Percentiles rank a stretch among this genome's conserved stretches.
These are phyloP conservation scores for Populus hybrid DNA, from an alignment of 441 rosid genomes.

Conservation along the genomic window DNA sequence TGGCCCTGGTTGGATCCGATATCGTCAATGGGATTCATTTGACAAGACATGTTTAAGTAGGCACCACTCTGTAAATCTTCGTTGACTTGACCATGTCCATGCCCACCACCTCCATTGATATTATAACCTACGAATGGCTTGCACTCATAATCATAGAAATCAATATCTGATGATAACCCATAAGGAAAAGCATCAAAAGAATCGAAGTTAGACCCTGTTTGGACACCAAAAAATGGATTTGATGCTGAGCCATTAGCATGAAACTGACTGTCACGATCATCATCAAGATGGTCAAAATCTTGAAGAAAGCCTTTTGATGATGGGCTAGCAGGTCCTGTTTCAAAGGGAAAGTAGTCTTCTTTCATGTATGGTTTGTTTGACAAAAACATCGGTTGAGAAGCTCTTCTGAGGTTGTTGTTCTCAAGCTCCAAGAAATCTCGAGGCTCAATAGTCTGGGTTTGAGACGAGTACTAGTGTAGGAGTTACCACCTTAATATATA, in stretches of 20 bases:
- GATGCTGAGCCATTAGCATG: slow-evolving; percentile 39
- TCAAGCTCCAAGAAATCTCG: slow-evolving; percentile 20
- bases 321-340: slow-evolving; percentile 21
- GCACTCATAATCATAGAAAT: slow-evolving; percentile 44
- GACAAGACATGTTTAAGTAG: neutral
- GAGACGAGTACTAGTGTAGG: neutral
- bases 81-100: slow-evolving; percentile 36
- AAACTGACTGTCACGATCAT: slow-evolving; percentile 31
- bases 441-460: neutral
- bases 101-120: slow-evolving; percentile 8
- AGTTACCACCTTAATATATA: slow-evolving; percentile 3
- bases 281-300: slow-evolving; percentile 38
- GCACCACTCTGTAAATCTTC: slow-evolving; percentile 41
- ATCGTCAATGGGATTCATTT: neutral
- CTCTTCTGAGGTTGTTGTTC: neutral
- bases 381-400: slow-evolving; percentile 30
- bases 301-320: slow-evolving; percentile 40
- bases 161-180: slow-evolving; percentile 36
- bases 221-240: slow-evolving; percentile 33
- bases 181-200: slow-evolving; percentile 44
- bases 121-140: slow-evolving; percentile 42
- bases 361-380: slow-evolving; percentile 29
- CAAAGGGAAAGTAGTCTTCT: slow-evolving; percentile 35
- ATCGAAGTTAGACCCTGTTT: slow-evolving; percentile 34
- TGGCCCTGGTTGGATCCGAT: slow-evolving; percentile 26